These are phyloP conservation scores for Cenchrus fungigraminus DNA, from an alignment of 176 grass and related monocot genomes.

Conservation along the genomic window DNA sequence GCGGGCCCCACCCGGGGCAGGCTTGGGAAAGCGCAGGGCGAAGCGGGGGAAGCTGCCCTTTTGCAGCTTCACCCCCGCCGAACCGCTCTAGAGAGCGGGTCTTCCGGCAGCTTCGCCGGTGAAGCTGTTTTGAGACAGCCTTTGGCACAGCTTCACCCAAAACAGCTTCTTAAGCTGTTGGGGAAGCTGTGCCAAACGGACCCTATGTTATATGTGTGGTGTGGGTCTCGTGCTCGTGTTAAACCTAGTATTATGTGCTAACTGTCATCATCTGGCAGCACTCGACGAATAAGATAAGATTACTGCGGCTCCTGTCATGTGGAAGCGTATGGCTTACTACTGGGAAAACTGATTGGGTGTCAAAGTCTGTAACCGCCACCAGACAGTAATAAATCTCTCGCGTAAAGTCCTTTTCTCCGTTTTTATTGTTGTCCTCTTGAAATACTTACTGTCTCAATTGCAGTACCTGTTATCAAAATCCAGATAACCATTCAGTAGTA, in stretches of 20 bases:
- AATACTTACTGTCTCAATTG: background rate
- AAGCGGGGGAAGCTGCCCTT: too few relatives aligned
- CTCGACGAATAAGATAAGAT: background rate
- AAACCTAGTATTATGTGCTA: background rate
- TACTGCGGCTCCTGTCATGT: background rate
- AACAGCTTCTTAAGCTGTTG: too few relatives aligned
- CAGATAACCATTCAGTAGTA: background rate
- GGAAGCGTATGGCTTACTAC: background rate
- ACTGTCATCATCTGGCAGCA: background rate
- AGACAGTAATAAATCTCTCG: background rate
- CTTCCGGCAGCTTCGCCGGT: too few relatives aligned
- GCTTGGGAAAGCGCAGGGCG: too few relatives aligned
- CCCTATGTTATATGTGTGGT: background rate
- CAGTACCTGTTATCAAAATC: background rate
- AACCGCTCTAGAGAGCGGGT: too few relatives aligned
- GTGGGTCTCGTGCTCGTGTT: background rate
- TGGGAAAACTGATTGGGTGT: background rate
- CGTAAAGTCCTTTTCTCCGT: too few relatives aligned
- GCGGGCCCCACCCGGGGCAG: too few relatives aligned
- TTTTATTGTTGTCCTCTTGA: background rate
- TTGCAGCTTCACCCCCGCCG: too few relatives aligned
- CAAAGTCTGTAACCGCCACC: background rate
- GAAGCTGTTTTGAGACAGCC: too few relatives aligned
- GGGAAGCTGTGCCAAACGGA: too few relatives aligned
- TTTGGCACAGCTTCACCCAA: too few relatives aligned